These are phyloP conservation scores for Cyclocybe aegerita DNA, from an alignment of 768 basidiomycete genomes.

Conservation along the genomic window DNA sequence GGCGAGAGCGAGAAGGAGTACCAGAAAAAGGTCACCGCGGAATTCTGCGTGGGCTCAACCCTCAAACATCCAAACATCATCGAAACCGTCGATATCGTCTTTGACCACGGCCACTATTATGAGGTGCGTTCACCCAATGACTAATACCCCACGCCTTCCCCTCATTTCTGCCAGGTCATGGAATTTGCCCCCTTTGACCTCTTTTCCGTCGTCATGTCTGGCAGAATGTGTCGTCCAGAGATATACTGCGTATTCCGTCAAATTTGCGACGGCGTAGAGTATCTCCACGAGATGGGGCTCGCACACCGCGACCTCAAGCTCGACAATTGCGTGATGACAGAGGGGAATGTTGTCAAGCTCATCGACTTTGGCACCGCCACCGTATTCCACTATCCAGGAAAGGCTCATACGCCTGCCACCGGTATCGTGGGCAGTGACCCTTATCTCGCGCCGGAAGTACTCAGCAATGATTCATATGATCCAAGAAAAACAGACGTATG, in stretches of 20 bases:
- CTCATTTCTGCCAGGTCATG: conserved; percentile 73
- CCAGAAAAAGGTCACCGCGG: conserved; percentile 99
- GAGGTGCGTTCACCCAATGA: conserved; percentile 61
- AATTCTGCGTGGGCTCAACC: conserved; percentile 96
- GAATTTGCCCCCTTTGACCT: conserved; percentile 98
- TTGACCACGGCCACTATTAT: conserved; percentile 97
- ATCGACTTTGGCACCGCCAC: conserved; percentile 99
- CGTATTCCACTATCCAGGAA: conserved; percentile 98
- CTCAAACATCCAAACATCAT: conserved; percentile 96
- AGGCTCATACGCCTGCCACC: conserved; percentile 72
- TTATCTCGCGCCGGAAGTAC: conserved; percentile 96
- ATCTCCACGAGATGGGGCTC: conserved; percentile 95
- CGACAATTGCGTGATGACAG: conserved; percentile 99
- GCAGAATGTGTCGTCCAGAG: conserved; percentile 97
- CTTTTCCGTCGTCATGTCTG: conserved; percentile 99
- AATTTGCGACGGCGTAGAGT: conserved; percentile 97
- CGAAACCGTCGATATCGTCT: conserved; percentile 97
- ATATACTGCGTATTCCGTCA: conserved; percentile 99
- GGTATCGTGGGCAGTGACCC: conserved; percentile 98
- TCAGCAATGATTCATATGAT: conserved; percentile 79
- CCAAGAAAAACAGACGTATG: conserved; percentile 98
- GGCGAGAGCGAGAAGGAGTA: conserved; percentile 97
- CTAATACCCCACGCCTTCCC: conserved; percentile 9
- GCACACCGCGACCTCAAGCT: conserved; percentile 99
- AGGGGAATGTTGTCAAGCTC: conserved; percentile 91